Percentiles rank a stretch among this genome's conserved stretches.
Conservation (phyloP, 129 eudicot genomes). For the Mikania micrantha region DNA sequence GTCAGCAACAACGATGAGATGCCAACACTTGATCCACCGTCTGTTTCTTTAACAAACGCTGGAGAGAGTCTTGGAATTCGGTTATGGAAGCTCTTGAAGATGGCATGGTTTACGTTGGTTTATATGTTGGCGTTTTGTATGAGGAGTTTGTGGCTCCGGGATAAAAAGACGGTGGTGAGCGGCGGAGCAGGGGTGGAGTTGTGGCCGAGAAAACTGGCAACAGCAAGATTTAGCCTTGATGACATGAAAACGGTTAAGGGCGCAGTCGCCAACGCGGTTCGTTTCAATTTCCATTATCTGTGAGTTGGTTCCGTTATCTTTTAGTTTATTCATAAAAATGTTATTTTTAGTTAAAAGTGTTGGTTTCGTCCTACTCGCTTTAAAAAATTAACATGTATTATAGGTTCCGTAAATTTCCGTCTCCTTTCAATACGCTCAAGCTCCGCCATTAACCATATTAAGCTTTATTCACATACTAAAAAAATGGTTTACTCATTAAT, state of each 20-base stretch:
- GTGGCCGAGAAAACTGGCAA: constrained; percentile 77
- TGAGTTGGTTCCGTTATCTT: neutral
- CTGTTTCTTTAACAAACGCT: neutral
- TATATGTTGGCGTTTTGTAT: constrained; percentile 40
- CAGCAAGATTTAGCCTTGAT: constrained; percentile 57
- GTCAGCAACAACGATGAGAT: constrained; percentile 32
- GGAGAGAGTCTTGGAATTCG: neutral
- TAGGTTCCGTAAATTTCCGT: too few relatives aligned
- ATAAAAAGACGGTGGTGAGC: constrained; percentile 44
- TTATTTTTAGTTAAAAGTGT: too few relatives aligned
- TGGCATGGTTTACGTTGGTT: constrained; percentile 45
- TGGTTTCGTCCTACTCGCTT: too few relatives aligned
- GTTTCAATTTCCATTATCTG: neutral
- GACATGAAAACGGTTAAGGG: constrained; percentile 71
- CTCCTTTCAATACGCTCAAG: too few relatives aligned
- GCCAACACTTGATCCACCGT: constrained; percentile 15
- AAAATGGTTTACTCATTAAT: too few relatives aligned
- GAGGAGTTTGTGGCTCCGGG: constrained; percentile 61
- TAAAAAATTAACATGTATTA: too few relatives aligned
- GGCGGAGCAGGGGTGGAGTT: constrained; percentile 94
- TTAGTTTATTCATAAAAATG: too few relatives aligned
- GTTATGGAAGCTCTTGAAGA: constrained; percentile 31
- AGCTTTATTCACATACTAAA: too few relatives aligned
- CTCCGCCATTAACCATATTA: too few relatives aligned
- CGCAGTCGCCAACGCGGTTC: constrained; percentile 49